These are phyloP conservation scores for Anaeromyces robustus DNA, from an alignment of 192 early-diverging fungal genomes.

Conservation along the genomic window DNA sequence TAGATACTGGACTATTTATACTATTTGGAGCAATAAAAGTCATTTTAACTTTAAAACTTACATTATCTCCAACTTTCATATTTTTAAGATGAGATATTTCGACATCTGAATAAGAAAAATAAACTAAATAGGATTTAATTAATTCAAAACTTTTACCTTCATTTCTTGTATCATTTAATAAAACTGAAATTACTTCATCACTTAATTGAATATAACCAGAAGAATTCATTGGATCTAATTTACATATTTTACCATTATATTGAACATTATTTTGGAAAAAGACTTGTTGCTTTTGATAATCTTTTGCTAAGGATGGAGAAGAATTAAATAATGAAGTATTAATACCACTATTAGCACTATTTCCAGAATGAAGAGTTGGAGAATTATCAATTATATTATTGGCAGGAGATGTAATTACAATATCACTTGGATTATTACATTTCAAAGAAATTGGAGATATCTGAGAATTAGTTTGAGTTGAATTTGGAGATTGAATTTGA, in stretches of 20 bases:
- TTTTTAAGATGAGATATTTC: background rate
- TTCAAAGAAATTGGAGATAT: background rate
- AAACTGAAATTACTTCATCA: background rate
- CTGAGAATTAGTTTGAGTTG: background rate
- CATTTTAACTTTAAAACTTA: background rate
- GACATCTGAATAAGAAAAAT: background rate
- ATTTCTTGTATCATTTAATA: background rate
- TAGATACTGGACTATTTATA: background rate
- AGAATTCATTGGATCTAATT: background rate
- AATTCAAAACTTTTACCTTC: background rate
- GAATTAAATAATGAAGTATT: background rate
- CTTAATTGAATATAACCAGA: background rate
- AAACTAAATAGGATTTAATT: background rate
- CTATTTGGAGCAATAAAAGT: background rate
- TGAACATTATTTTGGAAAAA: background rate
- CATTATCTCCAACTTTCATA: background rate
- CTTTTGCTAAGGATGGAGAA: background rate
- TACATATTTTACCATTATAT: background rate
- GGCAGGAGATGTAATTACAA: no score
- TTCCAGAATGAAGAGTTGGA: background rate
- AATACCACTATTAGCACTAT: background rate
- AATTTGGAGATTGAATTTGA: background rate
- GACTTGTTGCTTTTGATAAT: background rate
- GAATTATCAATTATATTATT: background rate
- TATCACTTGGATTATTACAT: no score